Percentiles rank a stretch among this genome's conserved stretches.
phyloP scores from a whole-genome alignment of 305 asterid genomes.

The Solanum hybrid region DNA sequence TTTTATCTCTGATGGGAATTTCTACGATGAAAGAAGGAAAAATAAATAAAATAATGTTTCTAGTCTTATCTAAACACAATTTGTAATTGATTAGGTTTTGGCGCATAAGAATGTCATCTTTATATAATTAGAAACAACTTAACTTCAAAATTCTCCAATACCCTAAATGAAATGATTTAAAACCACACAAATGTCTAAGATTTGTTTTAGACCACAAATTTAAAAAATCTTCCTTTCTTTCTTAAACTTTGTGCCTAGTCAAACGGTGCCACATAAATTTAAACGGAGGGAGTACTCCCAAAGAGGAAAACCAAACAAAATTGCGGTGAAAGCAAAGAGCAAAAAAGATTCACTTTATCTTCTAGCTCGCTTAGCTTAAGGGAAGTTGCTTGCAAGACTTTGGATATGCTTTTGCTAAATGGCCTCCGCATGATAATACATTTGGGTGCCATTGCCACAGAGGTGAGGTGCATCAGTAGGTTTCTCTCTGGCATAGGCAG shows the following conservation, averaged over 20 bases:
- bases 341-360: background rate
- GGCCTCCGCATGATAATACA: background rate
- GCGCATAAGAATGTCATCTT: background rate
- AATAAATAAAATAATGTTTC: background rate
- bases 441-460: background rate
- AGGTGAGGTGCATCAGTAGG: background rate
- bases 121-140: background rate
- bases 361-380: background rate
- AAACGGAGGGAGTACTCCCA: no score
- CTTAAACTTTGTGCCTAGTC: no score
- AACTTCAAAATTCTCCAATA: background rate
- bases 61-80: background rate
- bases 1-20: background rate
- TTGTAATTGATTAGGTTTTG: background rate
- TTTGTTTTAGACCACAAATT: no score
- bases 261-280: no score
- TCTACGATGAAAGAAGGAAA: background rate
- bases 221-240: no score
- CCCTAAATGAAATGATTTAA: background rate
- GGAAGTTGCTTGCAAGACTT: background rate
- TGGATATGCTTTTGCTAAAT: background rate
- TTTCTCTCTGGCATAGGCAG: background rate
- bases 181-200: background rate
- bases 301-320: no score
- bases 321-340: no score